phyloP scores from a whole-genome alignment of 2,329 filamentous ascomycete species.

The Aspergillus thermomutatus region DNA sequence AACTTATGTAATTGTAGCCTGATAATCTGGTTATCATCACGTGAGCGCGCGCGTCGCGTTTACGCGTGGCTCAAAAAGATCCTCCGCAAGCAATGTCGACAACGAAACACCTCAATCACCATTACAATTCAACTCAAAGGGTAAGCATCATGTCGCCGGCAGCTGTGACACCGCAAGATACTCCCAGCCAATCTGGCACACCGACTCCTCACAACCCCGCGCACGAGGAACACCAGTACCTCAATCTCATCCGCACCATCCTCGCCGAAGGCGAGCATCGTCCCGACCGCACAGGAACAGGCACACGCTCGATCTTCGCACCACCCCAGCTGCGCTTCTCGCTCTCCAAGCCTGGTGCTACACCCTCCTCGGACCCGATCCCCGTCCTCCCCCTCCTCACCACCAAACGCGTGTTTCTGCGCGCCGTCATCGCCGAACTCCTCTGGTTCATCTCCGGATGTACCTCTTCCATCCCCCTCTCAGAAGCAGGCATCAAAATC shows the following conservation, averaged over 20 bases:
- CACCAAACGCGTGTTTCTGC: constrained; percentile 92
- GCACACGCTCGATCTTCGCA: constrained; percentile 85
- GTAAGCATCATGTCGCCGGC: not conserved
- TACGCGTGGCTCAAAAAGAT: constrained; percentile 14
- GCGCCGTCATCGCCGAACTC: constrained; percentile 85
- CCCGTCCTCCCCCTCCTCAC: constrained; percentile 88
- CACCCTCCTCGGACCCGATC: constrained; percentile 39
- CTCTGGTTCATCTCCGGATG: constrained; percentile 90
- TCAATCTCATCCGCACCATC: constrained; percentile 83
- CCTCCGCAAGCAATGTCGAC: not conserved
- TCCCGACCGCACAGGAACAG: constrained; percentile 89
- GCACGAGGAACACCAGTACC: constrained; percentile 93
- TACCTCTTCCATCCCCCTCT: constrained; percentile 75
- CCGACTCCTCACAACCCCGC: constrained; percentile 23
- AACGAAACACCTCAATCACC: not conserved
- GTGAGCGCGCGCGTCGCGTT: constrained; percentile 27
- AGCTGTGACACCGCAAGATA: not conserved
- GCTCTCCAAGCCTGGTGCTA: constrained; percentile 58
- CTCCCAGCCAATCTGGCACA: not conserved
- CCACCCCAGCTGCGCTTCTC: constrained; percentile 82
- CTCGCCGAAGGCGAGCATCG: constrained; percentile 79
- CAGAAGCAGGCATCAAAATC: constrained; percentile 82
- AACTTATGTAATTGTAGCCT: not conserved
- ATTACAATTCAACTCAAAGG: not conserved
- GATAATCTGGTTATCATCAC: constrained; percentile 8